These are phyloP conservation scores for Solidago caesia DNA, from an alignment of 129 eudicot genomes.

Conservation along the genomic window DNA sequence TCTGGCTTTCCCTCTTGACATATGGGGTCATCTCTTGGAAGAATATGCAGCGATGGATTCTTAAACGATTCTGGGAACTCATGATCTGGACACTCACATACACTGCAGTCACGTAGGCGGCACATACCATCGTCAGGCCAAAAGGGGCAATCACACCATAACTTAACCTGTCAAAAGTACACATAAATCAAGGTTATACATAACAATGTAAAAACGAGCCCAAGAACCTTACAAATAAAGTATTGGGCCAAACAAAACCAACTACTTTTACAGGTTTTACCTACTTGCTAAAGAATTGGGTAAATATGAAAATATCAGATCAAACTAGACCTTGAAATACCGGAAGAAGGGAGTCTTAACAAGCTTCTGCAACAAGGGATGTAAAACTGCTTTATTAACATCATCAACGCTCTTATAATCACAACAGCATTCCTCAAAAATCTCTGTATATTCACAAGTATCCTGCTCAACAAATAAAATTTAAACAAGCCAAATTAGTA, in stretches of 20 bases:
- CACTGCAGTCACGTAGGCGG: conserved; percentile 86
- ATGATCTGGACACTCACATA: conserved; percentile 88
- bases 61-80: conserved; percentile 83
- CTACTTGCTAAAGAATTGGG: not conserved
- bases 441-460: conserved; percentile 53
- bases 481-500: conserved; percentile 27
- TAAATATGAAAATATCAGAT: not conserved
- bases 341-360: conserved; percentile 87
- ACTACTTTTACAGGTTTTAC: not conserved
- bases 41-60: conserved; percentile 40
- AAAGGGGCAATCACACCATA: conserved; percentile 98
- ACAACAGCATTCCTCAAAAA: conserved; percentile 86
- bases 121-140: conserved; percentile 99
- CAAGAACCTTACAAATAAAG: not conserved
- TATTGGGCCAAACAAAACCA: conserved; percentile 1
- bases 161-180: conserved; percentile 57
- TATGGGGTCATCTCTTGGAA: conserved; percentile 61
- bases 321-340: conserved; percentile 70
- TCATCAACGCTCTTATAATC: conserved; percentile 77
- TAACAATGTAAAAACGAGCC: not conserved
- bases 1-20: conserved; percentile 95
- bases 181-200: not conserved
- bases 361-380: conserved; percentile 79
- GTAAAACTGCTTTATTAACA: conserved; percentile 60
- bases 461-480: conserved; percentile 51